Percentiles rank a stretch among this genome's conserved stretches.
Conservation (phyloP, 805 yeast species). For the Saccharomycopsis javanensis region DNA sequence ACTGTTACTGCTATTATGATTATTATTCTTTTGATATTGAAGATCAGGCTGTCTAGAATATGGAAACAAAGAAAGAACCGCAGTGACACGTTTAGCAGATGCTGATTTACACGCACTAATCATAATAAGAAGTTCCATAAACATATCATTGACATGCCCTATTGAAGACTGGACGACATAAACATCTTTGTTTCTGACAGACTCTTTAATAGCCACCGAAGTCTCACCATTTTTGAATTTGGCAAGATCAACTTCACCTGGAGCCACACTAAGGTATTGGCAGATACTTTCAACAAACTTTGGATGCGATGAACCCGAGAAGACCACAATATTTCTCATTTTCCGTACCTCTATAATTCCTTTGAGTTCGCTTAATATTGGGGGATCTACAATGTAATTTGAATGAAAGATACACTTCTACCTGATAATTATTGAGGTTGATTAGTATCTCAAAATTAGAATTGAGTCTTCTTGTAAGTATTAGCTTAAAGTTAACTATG, state of each 20-base stretch:
- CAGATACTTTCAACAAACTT: constrained; percentile 67
- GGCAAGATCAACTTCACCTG: constrained; percentile 54
- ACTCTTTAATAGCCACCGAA: constrained; percentile 71
- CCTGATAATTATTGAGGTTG: too few relatives aligned
- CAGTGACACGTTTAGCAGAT: constrained; percentile 80
- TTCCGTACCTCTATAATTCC: too few relatives aligned
- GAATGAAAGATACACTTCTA: too few relatives aligned
- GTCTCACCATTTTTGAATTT: constrained; percentile 91
- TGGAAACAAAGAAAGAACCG: constrained; percentile 88
- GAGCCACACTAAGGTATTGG: constrained; percentile 60
- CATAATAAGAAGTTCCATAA: constrained; percentile 72
- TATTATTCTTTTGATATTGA: constrained; percentile 47
- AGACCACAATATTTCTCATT: constrained; percentile 78
- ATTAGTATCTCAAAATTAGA: too few relatives aligned
- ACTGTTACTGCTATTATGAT: background rate
- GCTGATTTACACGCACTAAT: constrained; percentile 92
- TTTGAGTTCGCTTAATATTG: background rate
- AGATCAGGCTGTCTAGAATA: constrained; percentile 94
- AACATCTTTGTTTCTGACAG: constrained; percentile 94
- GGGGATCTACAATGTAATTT: too few relatives aligned
- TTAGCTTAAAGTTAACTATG: too few relatives aligned
- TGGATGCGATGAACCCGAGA: constrained; percentile 90
- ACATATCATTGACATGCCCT: constrained; percentile 80
- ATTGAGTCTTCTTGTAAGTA: too few relatives aligned
- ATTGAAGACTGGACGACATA: constrained; percentile 80